Conservation (phyloP, 148 eudicot species). For the Rhododendron ferrugineum region DNA sequence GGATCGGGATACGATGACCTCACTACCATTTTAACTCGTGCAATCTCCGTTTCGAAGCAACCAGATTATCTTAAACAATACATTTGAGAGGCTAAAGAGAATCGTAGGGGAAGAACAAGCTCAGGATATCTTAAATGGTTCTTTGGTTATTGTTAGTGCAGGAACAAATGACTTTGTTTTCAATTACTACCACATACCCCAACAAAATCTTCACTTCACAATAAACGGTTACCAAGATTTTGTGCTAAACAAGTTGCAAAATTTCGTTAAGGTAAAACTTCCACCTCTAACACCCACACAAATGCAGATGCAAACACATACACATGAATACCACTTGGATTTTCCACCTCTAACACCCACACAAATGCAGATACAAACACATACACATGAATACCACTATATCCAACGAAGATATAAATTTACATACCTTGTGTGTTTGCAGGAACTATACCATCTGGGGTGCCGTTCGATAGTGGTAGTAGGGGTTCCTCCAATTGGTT, state of each 20-base stretch:
- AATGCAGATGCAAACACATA: not conserved
- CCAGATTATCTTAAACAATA: not conserved
- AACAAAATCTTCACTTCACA: conserved; percentile 26
- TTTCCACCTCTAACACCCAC: not conserved
- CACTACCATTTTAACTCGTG: conserved; percentile 14
- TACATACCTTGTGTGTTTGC: conserved; percentile 9
- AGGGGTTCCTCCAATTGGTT: conserved; percentile 60
- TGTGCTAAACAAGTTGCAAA: conserved; percentile 18
- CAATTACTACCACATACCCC: conserved; percentile 44
- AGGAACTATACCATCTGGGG: conserved; percentile 44
- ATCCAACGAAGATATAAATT: not conserved
- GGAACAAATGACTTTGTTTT: conserved; percentile 52
- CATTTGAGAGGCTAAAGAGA: not conserved
- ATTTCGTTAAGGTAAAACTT: not conserved
- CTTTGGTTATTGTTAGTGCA: conserved; percentile 24
- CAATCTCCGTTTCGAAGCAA: conserved; percentile 23
- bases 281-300: not conserved
- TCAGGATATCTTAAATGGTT: not conserved
- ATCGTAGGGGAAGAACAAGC: not conserved
- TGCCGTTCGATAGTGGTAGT: conserved; percentile 37
- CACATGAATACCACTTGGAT: not conserved
- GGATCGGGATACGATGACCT: conserved; percentile 42
- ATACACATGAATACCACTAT: not conserved
- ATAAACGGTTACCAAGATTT: conserved; percentile 37
- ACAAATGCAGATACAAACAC: not conserved